phyloP scores from a whole-genome alignment of 805 yeast species.

The Starmerella geochares region DNA sequence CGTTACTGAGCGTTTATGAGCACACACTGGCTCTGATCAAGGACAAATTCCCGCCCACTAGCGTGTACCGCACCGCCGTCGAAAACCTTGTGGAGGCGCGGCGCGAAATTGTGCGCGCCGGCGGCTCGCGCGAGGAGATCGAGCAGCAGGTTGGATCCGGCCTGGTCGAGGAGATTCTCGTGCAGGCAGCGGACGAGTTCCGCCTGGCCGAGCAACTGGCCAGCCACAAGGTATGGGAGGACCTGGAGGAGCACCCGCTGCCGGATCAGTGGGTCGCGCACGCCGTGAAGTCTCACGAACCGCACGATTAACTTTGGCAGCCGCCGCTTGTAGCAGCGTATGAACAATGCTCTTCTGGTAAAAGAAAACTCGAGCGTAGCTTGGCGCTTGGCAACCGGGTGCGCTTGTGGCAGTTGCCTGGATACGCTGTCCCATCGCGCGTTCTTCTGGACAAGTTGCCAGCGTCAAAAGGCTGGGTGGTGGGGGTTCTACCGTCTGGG shows the following conservation, averaged over 20 bases:
- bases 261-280: slow-evolving; percentile 62
- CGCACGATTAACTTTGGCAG: background rate
- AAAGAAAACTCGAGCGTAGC: too few species aligned
- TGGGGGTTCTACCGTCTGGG: too few species aligned
- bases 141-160: slow-evolving; percentile 73
- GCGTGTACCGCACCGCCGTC: slow-evolving; percentile 68
- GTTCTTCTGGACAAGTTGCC: too few species aligned
- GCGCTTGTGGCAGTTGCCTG: too few species aligned
- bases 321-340: too few species aligned
- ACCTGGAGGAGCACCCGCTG: slow-evolving; percentile 65
- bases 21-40: slow-evolving; percentile 53
- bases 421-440: too few species aligned
- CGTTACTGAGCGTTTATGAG: slow-evolving; percentile 57
- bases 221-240: slow-evolving; percentile 67
- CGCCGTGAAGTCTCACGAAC: slow-evolving; percentile 22
- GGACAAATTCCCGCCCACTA: slow-evolving; percentile 54
- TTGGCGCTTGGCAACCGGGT: too few species aligned
- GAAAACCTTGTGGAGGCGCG: slow-evolving; percentile 63
- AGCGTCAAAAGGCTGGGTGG: too few species aligned
- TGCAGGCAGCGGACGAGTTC: slow-evolving; percentile 76
- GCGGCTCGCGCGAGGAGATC: slow-evolving; percentile 52
- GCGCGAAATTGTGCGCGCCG: slow-evolving; percentile 51
- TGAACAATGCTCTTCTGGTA: too few species aligned
- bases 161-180: slow-evolving; percentile 66
- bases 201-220: slow-evolving; percentile 57